These are phyloP conservation scores for Saccharomycopsis sp. DNA, from an alignment of 805 yeast species.

Conservation along the genomic window DNA sequence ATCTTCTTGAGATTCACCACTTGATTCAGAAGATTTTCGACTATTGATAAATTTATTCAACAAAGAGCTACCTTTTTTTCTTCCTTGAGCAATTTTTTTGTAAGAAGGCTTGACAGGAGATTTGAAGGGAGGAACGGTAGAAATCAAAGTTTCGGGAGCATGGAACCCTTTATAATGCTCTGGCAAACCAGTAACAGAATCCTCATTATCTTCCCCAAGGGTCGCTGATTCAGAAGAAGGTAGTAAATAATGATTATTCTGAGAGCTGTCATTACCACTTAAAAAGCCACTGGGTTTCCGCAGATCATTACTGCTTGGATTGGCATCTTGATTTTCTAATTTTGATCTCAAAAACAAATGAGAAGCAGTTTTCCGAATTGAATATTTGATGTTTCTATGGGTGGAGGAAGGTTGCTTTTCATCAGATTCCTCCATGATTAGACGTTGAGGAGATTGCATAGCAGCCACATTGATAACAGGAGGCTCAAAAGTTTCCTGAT, in stretches of 20 bases:
- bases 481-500: neutral
- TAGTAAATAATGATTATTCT: neutral
- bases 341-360: slow-evolving; percentile 10
- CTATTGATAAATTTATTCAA: slow-evolving; percentile 8
- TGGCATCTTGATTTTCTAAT: neutral
- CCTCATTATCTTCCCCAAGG: neutral
- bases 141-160: slow-evolving; percentile 1
- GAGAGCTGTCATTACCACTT: neutral
- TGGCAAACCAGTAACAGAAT: slow-evolving; percentile 1
- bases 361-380: slow-evolving; percentile 15
- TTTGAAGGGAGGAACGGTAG: slow-evolving; percentile 8
- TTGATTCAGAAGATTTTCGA: neutral
- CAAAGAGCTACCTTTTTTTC: slow-evolving; percentile 3
- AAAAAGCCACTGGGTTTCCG: too few species aligned
- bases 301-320: too few species aligned
- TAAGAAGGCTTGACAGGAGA: slow-evolving; percentile 11
- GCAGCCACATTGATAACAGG: neutral
- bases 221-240: too few species aligned
- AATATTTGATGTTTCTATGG: slow-evolving; percentile 2
- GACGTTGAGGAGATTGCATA: neutral
- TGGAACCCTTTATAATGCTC: slow-evolving; percentile 13
- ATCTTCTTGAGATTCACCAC: neutral
- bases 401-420: neutral
- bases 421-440: neutral
- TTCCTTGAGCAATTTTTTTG: slow-evolving; percentile 1